A percentile compares a stretch with the other conserved stretches of the same genome.
Evolutionary conservation across 352 stramenopile genomes (phyloP).

Genomic region (Pilasporangium apinafurcum): DNA sequence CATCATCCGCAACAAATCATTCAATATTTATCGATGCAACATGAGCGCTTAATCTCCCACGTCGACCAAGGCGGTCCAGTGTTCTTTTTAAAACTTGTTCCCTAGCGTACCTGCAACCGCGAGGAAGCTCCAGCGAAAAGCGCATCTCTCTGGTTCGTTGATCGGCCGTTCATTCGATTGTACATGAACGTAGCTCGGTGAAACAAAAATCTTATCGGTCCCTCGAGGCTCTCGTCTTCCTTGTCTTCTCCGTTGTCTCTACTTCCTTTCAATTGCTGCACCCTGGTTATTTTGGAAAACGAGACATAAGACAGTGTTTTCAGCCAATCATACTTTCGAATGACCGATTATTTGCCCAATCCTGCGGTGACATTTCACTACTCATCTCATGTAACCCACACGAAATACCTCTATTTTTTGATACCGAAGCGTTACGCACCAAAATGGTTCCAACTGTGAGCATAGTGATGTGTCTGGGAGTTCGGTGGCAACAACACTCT

Average conservation of each 20-base stretch:
- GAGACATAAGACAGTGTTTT: not conserved
- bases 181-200: constrained; percentile 51
- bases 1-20: constrained; percentile 1
- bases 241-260: not conserved
- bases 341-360: not conserved
- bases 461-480: constrained; percentile 2
- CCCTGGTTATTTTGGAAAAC: not conserved
- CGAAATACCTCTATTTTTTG: not conserved
- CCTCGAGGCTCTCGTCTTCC: not conserved
- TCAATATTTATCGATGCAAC: not conserved
- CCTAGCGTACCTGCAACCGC: constrained; percentile 27
- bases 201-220: no score
- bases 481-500: constrained; percentile 5
- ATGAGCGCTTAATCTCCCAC: not conserved
- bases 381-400: not conserved
- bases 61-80: not conserved
- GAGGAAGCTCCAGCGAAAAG: constrained; percentile 60
- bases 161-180: constrained; percentile 65
- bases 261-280: not conserved
- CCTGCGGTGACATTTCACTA: not conserved
- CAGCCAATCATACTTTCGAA: not conserved
- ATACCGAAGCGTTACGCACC: not conserved
- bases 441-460: not conserved
- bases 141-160: constrained; percentile 40
- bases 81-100: not conserved